Evolutionary conservation across 176 grass and related monocot genomes (phyloP), one percentile per base, ranked within the genome.

Genomic region (Ananas comosus): DNA sequence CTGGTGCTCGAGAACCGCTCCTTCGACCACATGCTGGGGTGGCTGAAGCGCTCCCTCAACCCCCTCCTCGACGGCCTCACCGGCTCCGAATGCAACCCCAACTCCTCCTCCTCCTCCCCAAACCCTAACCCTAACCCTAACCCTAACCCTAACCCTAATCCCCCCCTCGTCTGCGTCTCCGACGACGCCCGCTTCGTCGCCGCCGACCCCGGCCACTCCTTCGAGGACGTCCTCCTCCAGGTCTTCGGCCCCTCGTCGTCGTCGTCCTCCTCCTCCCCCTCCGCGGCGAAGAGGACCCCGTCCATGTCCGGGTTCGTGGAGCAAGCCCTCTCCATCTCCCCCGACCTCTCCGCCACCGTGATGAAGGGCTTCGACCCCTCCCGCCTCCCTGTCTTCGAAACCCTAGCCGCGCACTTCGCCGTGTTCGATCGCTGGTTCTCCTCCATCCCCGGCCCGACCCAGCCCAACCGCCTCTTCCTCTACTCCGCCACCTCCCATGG

Each of bases 361-460:
- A 96, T 96, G 92, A 80, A 84, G 22, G 92, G 88, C 2, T 96
- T 96, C 83, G 86, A 67, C 28, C 92, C 92, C 0, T 64, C 85
- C 68, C 82, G 66, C 10, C 72, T 92, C 29, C 88, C 92, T 0
- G 52, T 90, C 52, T 96, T 91, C 80, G 78, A 86, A 16, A 73
- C 83, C 13, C 82, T 96, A 18, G 86, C 85, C 5, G 48, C 87
- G 2, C 68, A 82, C 58, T 96, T 96, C 79, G 88, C 88, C 14
- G 88, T 96, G 19, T 96, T 96, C 84, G 92, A 96, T 64, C 88
- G 86, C 12, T 96, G 92, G 92, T 96, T 96, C 88, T 91, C 92
- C 51, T 96, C 88, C 74, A 76, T 96, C 19, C 92, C 83, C 16
- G 85, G 88, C 1, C 88, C 92, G 1, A 96, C 88, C 2, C 92